Evolutionary conservation across 202 grass and related monocot species (phyloP).

Genomic region (Cymbopogon flexuosus): DNA sequence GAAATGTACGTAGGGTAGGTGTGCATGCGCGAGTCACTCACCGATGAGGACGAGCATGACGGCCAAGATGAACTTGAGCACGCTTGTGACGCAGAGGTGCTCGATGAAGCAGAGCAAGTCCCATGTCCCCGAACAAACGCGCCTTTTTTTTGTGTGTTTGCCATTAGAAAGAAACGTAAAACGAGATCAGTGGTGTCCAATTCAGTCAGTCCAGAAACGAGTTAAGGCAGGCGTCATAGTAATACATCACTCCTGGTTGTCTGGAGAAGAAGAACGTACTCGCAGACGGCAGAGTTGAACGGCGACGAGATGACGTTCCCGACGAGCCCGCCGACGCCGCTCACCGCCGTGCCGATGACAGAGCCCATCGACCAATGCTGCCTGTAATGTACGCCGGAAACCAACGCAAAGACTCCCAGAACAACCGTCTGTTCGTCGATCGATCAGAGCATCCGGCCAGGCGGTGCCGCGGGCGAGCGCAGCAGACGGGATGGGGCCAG

Average conservation of each 20-base stretch:
- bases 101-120: slow-evolving; percentile 63
- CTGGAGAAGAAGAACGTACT: slow-evolving; percentile 7
- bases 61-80: slow-evolving; percentile 44
- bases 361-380: slow-evolving; percentile 37
- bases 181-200: not conserved
- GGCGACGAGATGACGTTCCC: slow-evolving; percentile 38
- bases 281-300: slow-evolving; percentile 30
- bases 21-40: slow-evolving; percentile 4
- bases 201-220: not conserved
- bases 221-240: not conserved
- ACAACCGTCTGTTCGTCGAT: not conserved
- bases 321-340: slow-evolving; percentile 23
- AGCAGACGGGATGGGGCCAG: not conserved
- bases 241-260: not conserved
- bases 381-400: too few species aligned
- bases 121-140: slow-evolving; percentile 55
- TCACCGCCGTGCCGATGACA: slow-evolving; percentile 36
- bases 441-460: not conserved
- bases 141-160: not conserved
- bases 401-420: not conserved
- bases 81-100: slow-evolving; percentile 46
- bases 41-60: slow-evolving; percentile 33
- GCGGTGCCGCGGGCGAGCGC: not conserved
- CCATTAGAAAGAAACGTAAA: not conserved
- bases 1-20: too few species aligned